Base-by-base conservation (phyloP, 768 basidiomycete species). In the Kwoniella botswanensis region DNA sequence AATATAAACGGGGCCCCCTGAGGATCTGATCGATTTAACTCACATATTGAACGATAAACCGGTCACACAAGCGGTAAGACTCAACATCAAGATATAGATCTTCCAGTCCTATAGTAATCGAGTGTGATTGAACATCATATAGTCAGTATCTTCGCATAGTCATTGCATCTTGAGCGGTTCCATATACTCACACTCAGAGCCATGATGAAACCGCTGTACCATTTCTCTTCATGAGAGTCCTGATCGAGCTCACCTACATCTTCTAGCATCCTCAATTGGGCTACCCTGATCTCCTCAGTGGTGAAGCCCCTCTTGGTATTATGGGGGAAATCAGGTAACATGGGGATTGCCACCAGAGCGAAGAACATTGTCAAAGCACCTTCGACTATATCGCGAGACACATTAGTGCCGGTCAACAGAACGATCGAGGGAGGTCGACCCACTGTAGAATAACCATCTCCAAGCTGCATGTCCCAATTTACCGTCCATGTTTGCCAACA, bases 41-140 rank as follows among this genome's bases (percentile, higher is more conserved):
- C 42, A 75, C 68, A 70, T 73, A 68, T 76, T 76, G 73, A 76
- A 76, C 7, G 72, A 74, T 1, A 76, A 63, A 11, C 75, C 75
- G 29, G 71, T 72, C 6, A 76, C 73, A 50, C 73, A 76, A 15
- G 75, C 67, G 9, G 75, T 76, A 61, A 76, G 57, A 62, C 67
- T 72, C 17, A 76, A 68, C 72, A 74, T 76, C 41, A 76, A 64
- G 57, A 76, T 70, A 55, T 76, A 76, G 21, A 76, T 71, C 63
- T 76, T 76, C 71, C 72, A 76, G 65, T 76, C 74, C 71, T 75
- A 41, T 44, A 62, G 7, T 11, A 41, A 10, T 2, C 4, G 4
- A 26, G 26, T 26, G 26, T 26, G 26, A 26, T 26, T 26, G 26
- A 26, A 26, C 4, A 29, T 12, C 41, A 43, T n/a, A 15, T 44